A percentile compares a stretch with the other conserved stretches of the same genome.
Conservation (phyloP, 2,329 filamentous ascomycete species). For the Diplodia sapinea region DNA sequence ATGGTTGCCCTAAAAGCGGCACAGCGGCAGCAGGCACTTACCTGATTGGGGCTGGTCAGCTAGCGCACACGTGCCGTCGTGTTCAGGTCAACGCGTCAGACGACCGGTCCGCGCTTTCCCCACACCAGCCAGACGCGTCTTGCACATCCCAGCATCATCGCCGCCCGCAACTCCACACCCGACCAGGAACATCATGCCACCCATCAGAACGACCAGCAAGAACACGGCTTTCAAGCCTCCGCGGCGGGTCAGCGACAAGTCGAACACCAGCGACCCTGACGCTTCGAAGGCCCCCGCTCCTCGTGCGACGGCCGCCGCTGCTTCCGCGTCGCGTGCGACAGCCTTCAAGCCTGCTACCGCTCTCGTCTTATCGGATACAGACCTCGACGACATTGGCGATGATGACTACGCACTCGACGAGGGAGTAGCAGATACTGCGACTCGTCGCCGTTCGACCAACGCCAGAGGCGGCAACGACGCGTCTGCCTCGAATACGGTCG, state of each 20-base stretch:
- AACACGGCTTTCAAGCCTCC: conserved; percentile 45
- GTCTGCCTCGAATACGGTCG: conserved; percentile 12
- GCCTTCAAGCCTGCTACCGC: conserved; percentile 38
- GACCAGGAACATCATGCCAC: conserved; percentile 25
- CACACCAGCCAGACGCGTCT: conserved; percentile 7
- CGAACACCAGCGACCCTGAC: conserved; percentile 1
- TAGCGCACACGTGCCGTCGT: conserved; percentile 17
- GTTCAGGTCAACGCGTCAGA: neutral
- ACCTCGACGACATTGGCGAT: conserved; percentile 39
- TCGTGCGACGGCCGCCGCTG: conserved; percentile 33
- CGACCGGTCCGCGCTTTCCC: neutral
- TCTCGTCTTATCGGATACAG: conserved; percentile 40
- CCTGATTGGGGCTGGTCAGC: neutral
- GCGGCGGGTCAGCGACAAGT: conserved; percentile 35
- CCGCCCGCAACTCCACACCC: neutral
- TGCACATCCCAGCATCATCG: neutral
- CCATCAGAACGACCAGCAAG: conserved; percentile 7
- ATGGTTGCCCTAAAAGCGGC: conserved; percentile 13
- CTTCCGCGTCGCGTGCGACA: conserved; percentile 36
- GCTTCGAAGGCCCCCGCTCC: conserved; percentile 38
- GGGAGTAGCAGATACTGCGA: conserved; percentile 36
- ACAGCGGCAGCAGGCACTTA: neutral
- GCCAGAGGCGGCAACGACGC: neutral
- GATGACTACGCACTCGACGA: conserved; percentile 30
- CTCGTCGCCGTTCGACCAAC: conserved; percentile 32